Conservation (phyloP, 495 filamentous ascomycete species). For the Echria macrotheca region DNA sequence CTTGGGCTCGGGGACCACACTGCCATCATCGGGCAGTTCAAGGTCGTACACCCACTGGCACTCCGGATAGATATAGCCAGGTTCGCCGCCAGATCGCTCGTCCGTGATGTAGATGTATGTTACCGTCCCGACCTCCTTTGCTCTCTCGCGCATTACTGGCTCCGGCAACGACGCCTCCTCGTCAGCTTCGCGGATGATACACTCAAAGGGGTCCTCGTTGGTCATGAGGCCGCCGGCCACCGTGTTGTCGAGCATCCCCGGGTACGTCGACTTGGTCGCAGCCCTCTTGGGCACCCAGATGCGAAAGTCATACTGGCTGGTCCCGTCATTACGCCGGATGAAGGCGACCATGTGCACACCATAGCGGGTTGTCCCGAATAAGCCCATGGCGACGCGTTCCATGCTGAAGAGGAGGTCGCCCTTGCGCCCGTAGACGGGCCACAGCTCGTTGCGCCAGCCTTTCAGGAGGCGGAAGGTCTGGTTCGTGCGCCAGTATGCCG, state of each 20-base stretch:
- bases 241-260: constrained; percentile 86
- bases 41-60: constrained; percentile 90
- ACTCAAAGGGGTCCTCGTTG: constrained; percentile 69
- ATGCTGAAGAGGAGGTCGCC: constrained; percentile 65
- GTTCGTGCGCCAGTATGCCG: constrained; percentile 57
- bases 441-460: constrained; percentile 87
- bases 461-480: constrained; percentile 64
- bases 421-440: constrained; percentile 67
- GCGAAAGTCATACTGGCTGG: constrained; percentile 51
- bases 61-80: constrained; percentile 84
- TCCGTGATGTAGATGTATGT: constrained; percentile 84
- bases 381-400: constrained; percentile 68
- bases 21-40: constrained; percentile 56
- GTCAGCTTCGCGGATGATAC: constrained; percentile 74
- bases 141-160: constrained; percentile 54
- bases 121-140: constrained; percentile 59
- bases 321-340: constrained; percentile 44
- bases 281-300: constrained; percentile 82
- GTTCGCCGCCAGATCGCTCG: constrained; percentile 73
- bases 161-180: constrained; percentile 88
- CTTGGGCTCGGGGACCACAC: constrained; percentile 61
- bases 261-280: constrained; percentile 74
- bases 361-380: constrained; percentile 86
- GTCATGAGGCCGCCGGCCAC: constrained; percentile 87
- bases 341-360: constrained; percentile 88